A percentile compares a stretch with the other conserved stretches of the same genome.
Evolutionary conservation across 768 basidiomycete species (phyloP).

Genomic region (Leccinum variicolor): DNA sequence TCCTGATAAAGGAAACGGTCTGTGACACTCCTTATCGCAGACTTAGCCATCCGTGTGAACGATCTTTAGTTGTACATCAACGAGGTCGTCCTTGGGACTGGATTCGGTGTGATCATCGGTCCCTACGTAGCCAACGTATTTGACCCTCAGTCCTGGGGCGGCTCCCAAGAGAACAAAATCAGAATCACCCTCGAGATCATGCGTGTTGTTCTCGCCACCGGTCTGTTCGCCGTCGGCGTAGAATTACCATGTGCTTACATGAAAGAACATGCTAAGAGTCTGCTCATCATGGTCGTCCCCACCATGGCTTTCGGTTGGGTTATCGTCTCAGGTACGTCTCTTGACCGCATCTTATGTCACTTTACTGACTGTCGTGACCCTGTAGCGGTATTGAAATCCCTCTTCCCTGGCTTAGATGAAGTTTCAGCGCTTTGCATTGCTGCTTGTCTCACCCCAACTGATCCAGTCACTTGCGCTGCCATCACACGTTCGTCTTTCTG

Average conservation of each 20-base stretch:
- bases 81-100: conserved; percentile 90
- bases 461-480: conserved; percentile 88
- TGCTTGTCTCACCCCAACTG: conserved; percentile 90
- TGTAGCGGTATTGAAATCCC: conserved; percentile 57
- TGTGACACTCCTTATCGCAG: not conserved
- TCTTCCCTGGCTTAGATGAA: conserved; percentile 72
- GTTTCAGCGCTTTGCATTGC: conserved; percentile 82
- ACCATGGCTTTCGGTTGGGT: conserved; percentile 89
- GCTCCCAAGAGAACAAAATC: conserved; percentile 28
- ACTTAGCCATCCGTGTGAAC: not conserved
- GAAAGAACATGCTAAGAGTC: conserved; percentile 68
- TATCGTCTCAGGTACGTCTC: conserved; percentile 57
- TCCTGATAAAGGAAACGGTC: conserved; percentile 81
- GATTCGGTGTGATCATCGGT: conserved; percentile 57
- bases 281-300: conserved; percentile 69
- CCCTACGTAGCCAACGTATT: conserved; percentile 71
- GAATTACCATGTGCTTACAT: conserved; percentile 89
- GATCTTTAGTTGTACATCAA: conserved; percentile 73
- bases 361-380: not conserved
- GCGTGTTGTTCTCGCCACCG: conserved; percentile 84
- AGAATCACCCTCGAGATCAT: conserved; percentile 85
- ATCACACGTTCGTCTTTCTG: conserved; percentile 54
- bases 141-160: conserved; percentile 79
- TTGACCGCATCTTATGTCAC: not conserved
- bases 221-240: conserved; percentile 93